These are phyloP conservation scores for Skeletonema menzelii DNA, from an alignment of 108 stramenopile genomes.

Conservation along the genomic window DNA sequence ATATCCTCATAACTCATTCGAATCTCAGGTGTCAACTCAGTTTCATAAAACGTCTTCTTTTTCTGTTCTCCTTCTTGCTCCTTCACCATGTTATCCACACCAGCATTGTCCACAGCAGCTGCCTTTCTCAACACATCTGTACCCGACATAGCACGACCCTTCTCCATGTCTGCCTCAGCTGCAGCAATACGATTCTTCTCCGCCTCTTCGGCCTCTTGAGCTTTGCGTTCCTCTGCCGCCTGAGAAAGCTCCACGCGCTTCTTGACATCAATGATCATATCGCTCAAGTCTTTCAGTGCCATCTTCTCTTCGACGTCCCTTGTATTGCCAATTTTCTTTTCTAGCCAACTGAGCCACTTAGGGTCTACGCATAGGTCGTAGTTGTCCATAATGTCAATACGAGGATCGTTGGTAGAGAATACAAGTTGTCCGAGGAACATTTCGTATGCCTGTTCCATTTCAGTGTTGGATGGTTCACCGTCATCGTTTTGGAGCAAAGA, in stretches of 20 bases:
- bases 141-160: slow-evolving; percentile 61
- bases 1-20: slow-evolving; percentile 78
- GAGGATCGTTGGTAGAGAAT: slow-evolving; percentile 86
- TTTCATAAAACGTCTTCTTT: slow-evolving; percentile 71
- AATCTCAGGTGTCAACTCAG: slow-evolving; percentile 86
- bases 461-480: slow-evolving; percentile 30
- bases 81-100: slow-evolving; percentile 35
- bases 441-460: slow-evolving; percentile 79
- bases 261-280: slow-evolving; percentile 78
- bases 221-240: slow-evolving; percentile 67
- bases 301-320: slow-evolving; percentile 80
- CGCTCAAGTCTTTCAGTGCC: slow-evolving; percentile 68
- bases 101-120: slow-evolving; percentile 62
- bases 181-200: slow-evolving; percentile 55
- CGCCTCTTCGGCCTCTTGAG: slow-evolving; percentile 62
- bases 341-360: slow-evolving; percentile 67
- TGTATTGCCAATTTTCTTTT: slow-evolving; percentile 59
- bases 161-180: slow-evolving; percentile 70
- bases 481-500: slow-evolving; percentile 33
- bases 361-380: slow-evolving; percentile 65
- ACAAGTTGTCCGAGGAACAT: slow-evolving; percentile 87
- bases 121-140: slow-evolving; percentile 80
- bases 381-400: slow-evolving; percentile 86
- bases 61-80: slow-evolving; percentile 25
- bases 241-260: slow-evolving; percentile 63